phyloP scores from a whole-genome alignment of 176 grass and related monocot genomes.

The Raddia distichophylla region DNA sequence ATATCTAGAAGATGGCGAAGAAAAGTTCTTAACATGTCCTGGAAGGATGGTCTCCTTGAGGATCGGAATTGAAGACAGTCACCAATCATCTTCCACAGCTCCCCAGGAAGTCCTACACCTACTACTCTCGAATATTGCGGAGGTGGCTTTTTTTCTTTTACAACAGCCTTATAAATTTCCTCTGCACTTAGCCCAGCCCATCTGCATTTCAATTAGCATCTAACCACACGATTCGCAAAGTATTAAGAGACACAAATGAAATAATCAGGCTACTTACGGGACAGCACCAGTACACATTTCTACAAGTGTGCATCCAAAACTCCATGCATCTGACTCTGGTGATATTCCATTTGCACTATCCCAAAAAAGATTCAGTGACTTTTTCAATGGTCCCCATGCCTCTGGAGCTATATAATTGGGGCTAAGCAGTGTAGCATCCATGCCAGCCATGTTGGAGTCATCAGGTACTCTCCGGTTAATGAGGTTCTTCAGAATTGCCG shows the following conservation, averaged over 20 bases:
- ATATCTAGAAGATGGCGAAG: conserved; percentile 93
- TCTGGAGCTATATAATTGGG: conserved; percentile 98
- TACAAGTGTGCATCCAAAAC: conserved; percentile 98
- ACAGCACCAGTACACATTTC: conserved; percentile 99
- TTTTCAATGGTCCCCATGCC: conserved; percentile 93
- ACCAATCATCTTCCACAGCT: conserved; percentile 99
- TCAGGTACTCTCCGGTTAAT: conserved; percentile 66
- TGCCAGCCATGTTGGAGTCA: conserved; percentile 61
- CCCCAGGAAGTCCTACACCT: conserved; percentile 93
- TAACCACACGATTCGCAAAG: conserved; percentile 45
- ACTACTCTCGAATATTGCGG: conserved; percentile 98
- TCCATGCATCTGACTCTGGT: conserved; percentile 97
- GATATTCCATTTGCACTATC: conserved; percentile 84
- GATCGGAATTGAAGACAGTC: conserved; percentile 85
- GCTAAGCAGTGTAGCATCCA: conserved; percentile 83
- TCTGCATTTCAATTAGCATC: conserved; percentile 73
- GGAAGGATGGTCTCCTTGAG: conserved; percentile 89
- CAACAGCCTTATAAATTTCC: conserved; percentile 82
- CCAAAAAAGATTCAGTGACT: conserved; percentile 77
- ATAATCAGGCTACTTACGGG: conserved; percentile 81
- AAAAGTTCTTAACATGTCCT: conserved; percentile 95
- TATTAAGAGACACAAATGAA: conserved; percentile 51
- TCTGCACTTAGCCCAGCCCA: conserved; percentile 94
- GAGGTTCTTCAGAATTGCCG: conserved; percentile 89
- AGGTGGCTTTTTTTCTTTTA: conserved; percentile 85